Base-by-base conservation (phyloP, 2,329 filamentous ascomycete species). In the Alternaria triticimaculans region DNA sequence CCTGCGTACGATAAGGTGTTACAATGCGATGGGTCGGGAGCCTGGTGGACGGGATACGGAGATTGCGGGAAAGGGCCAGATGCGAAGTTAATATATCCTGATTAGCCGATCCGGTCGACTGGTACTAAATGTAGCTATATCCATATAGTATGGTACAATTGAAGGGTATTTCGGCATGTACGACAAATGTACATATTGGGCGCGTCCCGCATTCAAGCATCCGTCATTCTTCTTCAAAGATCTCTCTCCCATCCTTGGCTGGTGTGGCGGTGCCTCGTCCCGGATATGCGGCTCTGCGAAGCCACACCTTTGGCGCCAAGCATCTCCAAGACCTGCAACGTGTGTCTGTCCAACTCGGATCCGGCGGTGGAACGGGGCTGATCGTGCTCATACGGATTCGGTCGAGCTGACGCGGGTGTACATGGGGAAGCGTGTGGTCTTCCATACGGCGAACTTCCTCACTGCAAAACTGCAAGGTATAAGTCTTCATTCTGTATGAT, bases 381-480 rank as follows among this genome's bases (percentile, higher is more conserved):
- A 11, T 55, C 7, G 28, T 14, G 25, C 44, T 71, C 44, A 72
- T 14, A 66, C 70, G 12, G 51, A 30, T 25, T 73, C 70, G 37
- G 51, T 60, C 11, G 69, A 69, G 54, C 60, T 63, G 60, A 74
- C 72, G 28, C 66, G 67, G 9, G 61, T 62, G 50, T 74, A 74
- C 46, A 55, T 60, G 48, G 63, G 60, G 20, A 64, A 57, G 25
- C 56, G 64, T 9, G 70, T 59, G 5, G 69, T 62, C 53, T 65
- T 73, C 72, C 70, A 74, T 37, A 69, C 62, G 44, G 69, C 64
- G 30, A 71, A 53, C 44, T 71, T 69, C 25, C 69, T 63, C 26
- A 73, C 56, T 6, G 66, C 55, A 49, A 72, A 74, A 62, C 72
- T 74, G 64, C 57, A 8, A 25, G 30, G 54, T 23, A 74, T 74